A percentile compares a stretch with the other conserved stretches of the same genome.
These are phyloP conservation scores for Blastocystis sp. DNA, from an alignment of 352 stramenopile genomes.

Conservation along the genomic window DNA sequence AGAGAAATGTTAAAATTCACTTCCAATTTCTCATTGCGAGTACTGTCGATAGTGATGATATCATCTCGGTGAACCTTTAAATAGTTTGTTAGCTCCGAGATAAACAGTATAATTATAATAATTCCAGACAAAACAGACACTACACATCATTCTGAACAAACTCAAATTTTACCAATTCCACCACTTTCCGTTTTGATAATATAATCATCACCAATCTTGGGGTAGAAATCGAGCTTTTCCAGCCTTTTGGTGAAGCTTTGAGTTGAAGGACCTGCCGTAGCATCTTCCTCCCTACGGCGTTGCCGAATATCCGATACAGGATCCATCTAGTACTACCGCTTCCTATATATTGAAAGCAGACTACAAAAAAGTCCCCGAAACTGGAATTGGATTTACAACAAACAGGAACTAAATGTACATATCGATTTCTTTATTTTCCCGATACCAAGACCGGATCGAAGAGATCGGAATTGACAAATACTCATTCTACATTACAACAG, in stretches of 20 bases:
- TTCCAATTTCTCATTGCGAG: slow-evolving; percentile 28
- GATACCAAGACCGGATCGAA: slow-evolving; percentile 9
- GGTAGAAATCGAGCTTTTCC: slow-evolving; percentile 58
- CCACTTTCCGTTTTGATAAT: slow-evolving; percentile 49
- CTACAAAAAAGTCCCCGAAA: background rate
- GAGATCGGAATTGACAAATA: slow-evolving; percentile 35
- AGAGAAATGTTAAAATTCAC: slow-evolving; percentile 59
- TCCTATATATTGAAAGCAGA: background rate
- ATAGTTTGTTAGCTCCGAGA: slow-evolving; percentile 11
- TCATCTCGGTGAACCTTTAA: slow-evolving; percentile 8
- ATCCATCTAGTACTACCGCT: background rate
- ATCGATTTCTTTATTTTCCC: background rate
- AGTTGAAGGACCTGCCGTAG: background rate
- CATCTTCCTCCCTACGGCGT: slow-evolving; percentile 34
- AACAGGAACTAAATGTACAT: background rate
- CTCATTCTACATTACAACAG: background rate
- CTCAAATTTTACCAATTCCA: background rate
- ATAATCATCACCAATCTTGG: slow-evolving; percentile 60
- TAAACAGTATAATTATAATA: slow-evolving; percentile 56
- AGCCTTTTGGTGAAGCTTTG: slow-evolving; percentile 10
- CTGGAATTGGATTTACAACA: background rate
- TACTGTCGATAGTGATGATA: slow-evolving; percentile 14
- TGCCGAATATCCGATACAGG: slow-evolving; percentile 44
- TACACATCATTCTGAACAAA: background rate
- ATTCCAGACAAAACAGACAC: slow-evolving; percentile 39